A percentile compares a stretch with the other conserved stretches of the same genome.
phyloP scores from a whole-genome alignment of 75 land plant species.

The Azolla pinnata region DNA sequence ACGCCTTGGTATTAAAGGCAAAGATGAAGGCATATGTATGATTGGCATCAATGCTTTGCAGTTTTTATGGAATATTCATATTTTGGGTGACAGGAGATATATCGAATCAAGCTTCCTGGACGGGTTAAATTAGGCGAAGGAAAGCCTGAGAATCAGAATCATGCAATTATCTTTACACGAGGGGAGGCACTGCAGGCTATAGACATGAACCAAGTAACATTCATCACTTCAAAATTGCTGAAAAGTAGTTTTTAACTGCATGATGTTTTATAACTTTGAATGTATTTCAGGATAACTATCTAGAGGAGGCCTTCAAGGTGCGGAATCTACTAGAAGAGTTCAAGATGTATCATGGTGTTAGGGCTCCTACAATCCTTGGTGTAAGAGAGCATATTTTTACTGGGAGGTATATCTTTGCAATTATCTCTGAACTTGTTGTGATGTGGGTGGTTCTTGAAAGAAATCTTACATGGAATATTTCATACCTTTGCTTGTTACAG shows the following conservation, averaged over 20 bases:
- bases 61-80: no score
- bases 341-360: slow-evolving; percentile 77
- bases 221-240: neutral
- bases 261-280: neutral
- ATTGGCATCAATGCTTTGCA: no score
- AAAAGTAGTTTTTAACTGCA: neutral
- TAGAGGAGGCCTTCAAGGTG: slow-evolving; percentile 98
- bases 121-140: slow-evolving; percentile 85
- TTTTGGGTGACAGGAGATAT: slow-evolving; percentile 90
- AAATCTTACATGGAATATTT: slow-evolving; percentile 1
- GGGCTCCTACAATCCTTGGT: slow-evolving; percentile 80
- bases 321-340: slow-evolving; percentile 92
- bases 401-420: slow-evolving; percentile 51
- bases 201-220: slow-evolving; percentile 93
- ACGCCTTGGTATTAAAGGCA: no score
- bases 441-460: neutral
- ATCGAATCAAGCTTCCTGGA: slow-evolving; percentile 91
- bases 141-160: slow-evolving; percentile 98
- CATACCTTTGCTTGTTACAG: slow-evolving; percentile 29
- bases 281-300: slow-evolving; percentile 66
- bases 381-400: slow-evolving; percentile 96
- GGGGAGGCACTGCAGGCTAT: slow-evolving; percentile 95
- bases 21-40: no score
- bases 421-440: neutral
- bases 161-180: slow-evolving; percentile 92